phyloP scores from a whole-genome alignment of 805 yeast species.

The Starmerella bombi region DNA sequence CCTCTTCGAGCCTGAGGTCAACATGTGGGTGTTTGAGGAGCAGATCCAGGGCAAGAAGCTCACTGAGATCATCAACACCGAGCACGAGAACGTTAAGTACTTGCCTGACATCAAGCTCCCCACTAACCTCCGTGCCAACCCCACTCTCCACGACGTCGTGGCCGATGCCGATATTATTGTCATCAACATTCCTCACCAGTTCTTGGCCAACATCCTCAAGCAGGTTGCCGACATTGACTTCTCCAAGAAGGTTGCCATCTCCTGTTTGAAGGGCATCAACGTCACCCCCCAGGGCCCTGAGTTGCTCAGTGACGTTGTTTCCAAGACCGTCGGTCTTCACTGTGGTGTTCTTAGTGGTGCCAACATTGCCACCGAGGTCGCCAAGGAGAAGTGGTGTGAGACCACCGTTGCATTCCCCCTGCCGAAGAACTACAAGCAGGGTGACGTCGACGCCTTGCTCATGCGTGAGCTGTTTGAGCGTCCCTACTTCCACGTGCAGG shows the following conservation, averaged over 20 bases:
- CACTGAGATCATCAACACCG: slow-evolving; percentile 78
- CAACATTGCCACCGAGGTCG: slow-evolving; percentile 93
- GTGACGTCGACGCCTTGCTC: slow-evolving; percentile 60
- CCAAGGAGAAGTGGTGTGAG: slow-evolving; percentile 90
- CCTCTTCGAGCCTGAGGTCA: slow-evolving; percentile 58
- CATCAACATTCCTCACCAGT: slow-evolving; percentile 96
- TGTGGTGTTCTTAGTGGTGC: slow-evolving; percentile 98
- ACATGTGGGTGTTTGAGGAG: slow-evolving; percentile 97
- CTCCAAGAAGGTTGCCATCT: slow-evolving; percentile 68
- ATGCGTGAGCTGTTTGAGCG: slow-evolving; percentile 85
- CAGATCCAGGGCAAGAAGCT: slow-evolving; percentile 56
- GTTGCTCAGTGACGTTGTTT: slow-evolving; percentile 64
- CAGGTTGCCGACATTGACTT: slow-evolving; percentile 67
- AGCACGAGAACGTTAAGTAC: slow-evolving; percentile 90
- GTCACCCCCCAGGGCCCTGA: slow-evolving; percentile 76
- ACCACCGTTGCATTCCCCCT: slow-evolving; percentile 85
- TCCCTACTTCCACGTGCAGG: slow-evolving; percentile 94
- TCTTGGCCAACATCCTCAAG: slow-evolving; percentile 59
- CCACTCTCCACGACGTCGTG: slow-evolving; percentile 65
- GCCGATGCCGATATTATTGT: slow-evolving; percentile 72
- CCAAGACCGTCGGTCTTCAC: slow-evolving; percentile 67
- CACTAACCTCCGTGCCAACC: slow-evolving; percentile 72
- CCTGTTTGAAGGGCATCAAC: slow-evolving; percentile 92
- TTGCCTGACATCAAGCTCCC: slow-evolving; percentile 84
- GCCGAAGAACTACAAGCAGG: slow-evolving; percentile 55